A percentile compares a stretch with the other conserved stretches of the same genome.
These are phyloP conservation scores for Wickerhamiella kurtzmanii DNA, from an alignment of 805 yeast species.

Conservation along the genomic window DNA sequence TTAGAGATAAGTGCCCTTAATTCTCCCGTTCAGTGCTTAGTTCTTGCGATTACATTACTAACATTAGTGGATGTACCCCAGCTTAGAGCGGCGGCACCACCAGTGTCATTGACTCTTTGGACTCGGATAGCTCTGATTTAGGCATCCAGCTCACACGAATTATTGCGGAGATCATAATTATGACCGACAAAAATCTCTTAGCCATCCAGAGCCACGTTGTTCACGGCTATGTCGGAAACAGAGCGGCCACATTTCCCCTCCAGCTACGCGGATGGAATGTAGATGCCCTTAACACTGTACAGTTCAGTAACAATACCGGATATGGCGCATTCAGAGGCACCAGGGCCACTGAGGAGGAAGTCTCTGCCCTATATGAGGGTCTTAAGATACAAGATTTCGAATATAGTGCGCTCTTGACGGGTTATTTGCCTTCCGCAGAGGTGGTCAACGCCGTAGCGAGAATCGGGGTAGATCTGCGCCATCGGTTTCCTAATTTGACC, in stretches of 20 bases:
- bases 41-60: too few species aligned
- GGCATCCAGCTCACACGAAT: too few species aligned
- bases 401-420: constrained; percentile 62
- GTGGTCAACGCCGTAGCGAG: constrained; percentile 39
- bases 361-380: constrained; percentile 43
- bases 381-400: constrained; percentile 34
- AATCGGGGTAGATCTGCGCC: constrained; percentile 27
- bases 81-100: neutral
- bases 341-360: constrained; percentile 32
- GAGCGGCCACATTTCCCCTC: constrained; percentile 80
- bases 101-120: neutral
- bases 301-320: constrained; percentile 87
- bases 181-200: constrained; percentile 25
- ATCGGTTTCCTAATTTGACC: constrained; percentile 20
- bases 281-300: constrained; percentile 76
- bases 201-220: constrained; percentile 82
- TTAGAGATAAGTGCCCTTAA: too few species aligned
- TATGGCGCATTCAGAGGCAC: constrained; percentile 57
- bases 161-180: too few species aligned
- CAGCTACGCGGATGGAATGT: constrained; percentile 88
- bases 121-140: neutral
- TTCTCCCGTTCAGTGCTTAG: too few species aligned
- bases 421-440: constrained; percentile 58
- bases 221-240: constrained; percentile 91
- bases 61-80: too few species aligned